These are phyloP conservation scores for Termitomyces sp. DNA, from an alignment of 768 basidiomycete genomes.

Conservation along the genomic window DNA sequence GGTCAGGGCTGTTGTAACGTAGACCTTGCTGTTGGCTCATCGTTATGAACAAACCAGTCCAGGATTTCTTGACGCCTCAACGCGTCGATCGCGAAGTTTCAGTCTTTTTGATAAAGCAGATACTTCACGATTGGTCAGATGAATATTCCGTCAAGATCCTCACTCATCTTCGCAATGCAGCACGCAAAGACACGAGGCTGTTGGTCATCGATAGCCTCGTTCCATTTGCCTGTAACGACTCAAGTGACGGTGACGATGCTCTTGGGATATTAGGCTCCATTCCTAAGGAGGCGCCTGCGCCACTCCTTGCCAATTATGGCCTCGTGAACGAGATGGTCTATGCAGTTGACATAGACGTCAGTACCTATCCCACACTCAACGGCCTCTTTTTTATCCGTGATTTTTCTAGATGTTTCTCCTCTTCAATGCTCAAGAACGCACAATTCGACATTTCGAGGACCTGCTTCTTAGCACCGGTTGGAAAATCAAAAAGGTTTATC, in stretches of 20 bases:
- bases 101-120: slow-evolving; percentile 8
- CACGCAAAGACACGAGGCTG: neutral
- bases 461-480: slow-evolving; percentile 28
- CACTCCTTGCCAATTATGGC: slow-evolving; percentile 35
- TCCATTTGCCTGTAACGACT: slow-evolving; percentile 4
- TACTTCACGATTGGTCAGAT: slow-evolving; percentile 10
- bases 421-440: slow-evolving; percentile 35
- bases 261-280: slow-evolving; percentile 19
- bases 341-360: slow-evolving; percentile 28
- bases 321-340: slow-evolving; percentile 30
- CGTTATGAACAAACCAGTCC: neutral
- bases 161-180: neutral
- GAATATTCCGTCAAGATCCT: slow-evolving; percentile 6
- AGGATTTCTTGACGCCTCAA: slow-evolving; percentile 6
- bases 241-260: neutral
- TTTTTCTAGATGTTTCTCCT: slow-evolving; percentile 31
- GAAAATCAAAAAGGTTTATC: slow-evolving; percentile 16
- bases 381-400: neutral
- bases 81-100: slow-evolving; percentile 1
- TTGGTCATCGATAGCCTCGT: slow-evolving; percentile 8
- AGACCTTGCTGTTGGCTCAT: neutral
- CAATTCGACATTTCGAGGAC: slow-evolving; percentile 23
- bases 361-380: slow-evolving; percentile 8
- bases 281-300: slow-evolving; percentile 16
- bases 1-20: neutral